Conservation (phyloP, 371 early-diverging fungal species). For the Circinella minor region DNA sequence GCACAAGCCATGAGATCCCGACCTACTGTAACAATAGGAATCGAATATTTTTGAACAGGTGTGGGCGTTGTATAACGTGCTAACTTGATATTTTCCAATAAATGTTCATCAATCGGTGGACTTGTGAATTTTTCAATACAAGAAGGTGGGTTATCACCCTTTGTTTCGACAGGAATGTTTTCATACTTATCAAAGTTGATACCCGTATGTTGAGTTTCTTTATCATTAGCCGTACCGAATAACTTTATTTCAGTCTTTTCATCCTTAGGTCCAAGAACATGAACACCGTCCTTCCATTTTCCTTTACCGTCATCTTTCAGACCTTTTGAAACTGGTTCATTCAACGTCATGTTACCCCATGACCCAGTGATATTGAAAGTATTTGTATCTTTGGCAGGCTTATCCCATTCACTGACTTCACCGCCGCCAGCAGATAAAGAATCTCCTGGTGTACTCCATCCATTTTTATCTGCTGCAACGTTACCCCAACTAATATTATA, state of each 20-base stretch:
- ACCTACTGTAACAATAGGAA: slow-evolving; percentile 65
- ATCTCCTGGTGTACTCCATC: slow-evolving; percentile 1
- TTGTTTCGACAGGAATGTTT: slow-evolving; percentile 94
- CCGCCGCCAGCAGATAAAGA: neutral
- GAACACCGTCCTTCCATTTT: slow-evolving; percentile 74
- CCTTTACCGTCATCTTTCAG: slow-evolving; percentile 57
- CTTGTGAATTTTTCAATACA: slow-evolving; percentile 66
- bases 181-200: slow-evolving; percentile 98
- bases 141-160: slow-evolving; percentile 81
- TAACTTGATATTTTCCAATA: slow-evolving; percentile 68
- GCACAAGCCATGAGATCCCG: slow-evolving; percentile 83
- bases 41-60: slow-evolving; percentile 71
- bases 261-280: slow-evolving; percentile 37
- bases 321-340: neutral
- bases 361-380: slow-evolving; percentile 9
- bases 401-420: slow-evolving; percentile 21
- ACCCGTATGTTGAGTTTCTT: slow-evolving; percentile 77
- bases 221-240: slow-evolving; percentile 68
- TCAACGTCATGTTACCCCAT: slow-evolving; percentile 21
- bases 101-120: slow-evolving; percentile 79
- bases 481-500: neutral
- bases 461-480: neutral
- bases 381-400: neutral
- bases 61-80: slow-evolving; percentile 70
- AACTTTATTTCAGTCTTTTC: slow-evolving; percentile 46